Conservation (phyloP, 1,284 basidiomycete genomes). For the Schizopora paradoxa region DNA sequence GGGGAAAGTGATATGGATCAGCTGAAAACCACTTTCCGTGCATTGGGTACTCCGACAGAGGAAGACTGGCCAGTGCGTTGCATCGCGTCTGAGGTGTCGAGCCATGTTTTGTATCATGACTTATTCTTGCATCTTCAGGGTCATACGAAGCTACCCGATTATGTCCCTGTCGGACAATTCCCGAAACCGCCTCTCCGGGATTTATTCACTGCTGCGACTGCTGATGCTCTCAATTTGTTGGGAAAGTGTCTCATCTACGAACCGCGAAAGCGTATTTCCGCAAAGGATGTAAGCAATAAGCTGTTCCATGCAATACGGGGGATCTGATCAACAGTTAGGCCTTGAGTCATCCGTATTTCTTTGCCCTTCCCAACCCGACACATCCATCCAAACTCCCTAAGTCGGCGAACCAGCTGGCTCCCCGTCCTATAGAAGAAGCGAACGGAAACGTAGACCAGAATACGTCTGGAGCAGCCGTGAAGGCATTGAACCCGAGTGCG, state of each 20-base stretch:
- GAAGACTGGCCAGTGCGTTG: constrained; percentile 90
- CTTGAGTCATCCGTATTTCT: constrained; percentile 75
- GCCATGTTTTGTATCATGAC: too few species aligned
- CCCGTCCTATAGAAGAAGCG: constrained; percentile 62
- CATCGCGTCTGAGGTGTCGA: background rate
- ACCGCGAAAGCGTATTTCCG: constrained; percentile 76
- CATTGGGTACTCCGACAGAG: constrained; percentile 92
- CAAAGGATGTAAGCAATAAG: constrained; percentile 58
- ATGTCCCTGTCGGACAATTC: constrained; percentile 77
- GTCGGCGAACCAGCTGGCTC: constrained; percentile 46
- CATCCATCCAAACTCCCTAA: constrained; percentile 82
- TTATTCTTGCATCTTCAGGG: constrained; percentile 45
- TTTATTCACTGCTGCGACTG: constrained; percentile 87
- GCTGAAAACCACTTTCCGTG: constrained; percentile 89
- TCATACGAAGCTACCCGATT: constrained; percentile 86
- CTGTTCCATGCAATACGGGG: constrained; percentile 5
- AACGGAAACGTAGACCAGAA: constrained; percentile 58
- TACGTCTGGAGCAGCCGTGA: constrained; percentile 33
- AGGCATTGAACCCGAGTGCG: constrained; percentile 25
- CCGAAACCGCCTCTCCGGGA: constrained; percentile 78
- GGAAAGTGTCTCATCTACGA: constrained; percentile 80
- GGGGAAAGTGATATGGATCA: constrained; percentile 97
- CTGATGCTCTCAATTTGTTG: constrained; percentile 84
- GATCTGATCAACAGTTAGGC: constrained; percentile 42
- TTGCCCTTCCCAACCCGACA: constrained; percentile 70